These are phyloP conservation scores for Pythium grandisporangium DNA, from an alignment of 352 stramenopile genomes.

Conservation along the genomic window DNA sequence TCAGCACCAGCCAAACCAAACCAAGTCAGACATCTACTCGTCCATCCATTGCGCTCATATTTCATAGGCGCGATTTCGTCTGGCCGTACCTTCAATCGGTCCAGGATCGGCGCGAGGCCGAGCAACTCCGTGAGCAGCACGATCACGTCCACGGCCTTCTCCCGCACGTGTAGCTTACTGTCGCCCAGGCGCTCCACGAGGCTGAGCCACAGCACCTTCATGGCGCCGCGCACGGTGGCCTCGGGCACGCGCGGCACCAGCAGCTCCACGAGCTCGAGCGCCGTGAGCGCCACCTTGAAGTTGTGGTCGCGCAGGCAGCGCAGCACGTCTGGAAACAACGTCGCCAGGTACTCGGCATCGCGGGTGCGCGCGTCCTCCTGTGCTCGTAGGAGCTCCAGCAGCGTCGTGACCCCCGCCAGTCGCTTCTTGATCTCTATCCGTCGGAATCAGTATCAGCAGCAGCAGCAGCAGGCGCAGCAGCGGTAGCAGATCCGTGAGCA, in stretches of 20 bases:
- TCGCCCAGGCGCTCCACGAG: constrained; percentile 70
- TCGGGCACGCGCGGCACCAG: constrained; percentile 38
- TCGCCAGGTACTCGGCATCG: constrained; percentile 24
- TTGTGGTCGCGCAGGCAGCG: constrained; percentile 79
- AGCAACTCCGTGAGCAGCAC: constrained; percentile 57
- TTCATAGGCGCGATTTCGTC: not conserved
- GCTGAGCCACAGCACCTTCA: constrained; percentile 59
- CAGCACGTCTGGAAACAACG: constrained; percentile 43
- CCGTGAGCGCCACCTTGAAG: constrained; percentile 61
- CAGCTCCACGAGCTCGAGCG: constrained; percentile 55
- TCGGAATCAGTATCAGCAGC: no score
- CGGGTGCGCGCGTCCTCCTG: constrained; percentile 11
- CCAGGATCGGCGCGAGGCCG: constrained; percentile 43
- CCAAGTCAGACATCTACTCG: no score
- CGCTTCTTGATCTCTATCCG: constrained; percentile 84
- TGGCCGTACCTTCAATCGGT: constrained; percentile 9
- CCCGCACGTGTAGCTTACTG: constrained; percentile 59
- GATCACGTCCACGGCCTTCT: constrained; percentile 69
- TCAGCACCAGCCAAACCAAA: no score
- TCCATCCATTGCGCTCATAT: not conserved
- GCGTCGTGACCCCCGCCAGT: constrained; percentile 44
- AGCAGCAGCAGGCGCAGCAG: no score
- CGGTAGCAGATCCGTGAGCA: no score
- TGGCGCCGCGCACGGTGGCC: constrained; percentile 29
- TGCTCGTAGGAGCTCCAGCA: constrained; percentile 32